Percentiles rank a stretch among this genome's conserved stretches.
phyloP scores from a whole-genome alignment of 2,329 filamentous ascomycete species.

The Monosporascus sp. region DNA sequence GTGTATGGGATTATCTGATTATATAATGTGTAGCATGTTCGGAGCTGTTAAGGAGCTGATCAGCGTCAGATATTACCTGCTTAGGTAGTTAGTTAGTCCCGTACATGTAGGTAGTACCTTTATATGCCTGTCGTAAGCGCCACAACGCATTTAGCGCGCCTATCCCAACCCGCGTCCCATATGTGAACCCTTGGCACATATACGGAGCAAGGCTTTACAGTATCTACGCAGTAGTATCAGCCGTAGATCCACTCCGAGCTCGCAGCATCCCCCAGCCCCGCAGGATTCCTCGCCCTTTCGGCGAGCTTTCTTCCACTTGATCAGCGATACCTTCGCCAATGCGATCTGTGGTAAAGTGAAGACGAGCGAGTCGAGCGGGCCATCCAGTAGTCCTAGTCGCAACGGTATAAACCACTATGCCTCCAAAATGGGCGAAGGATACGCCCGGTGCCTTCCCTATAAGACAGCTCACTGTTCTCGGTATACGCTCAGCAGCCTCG shows the following conservation, averaged over 20 bases:
- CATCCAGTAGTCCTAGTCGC: too few species aligned
- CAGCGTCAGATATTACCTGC: too few species aligned
- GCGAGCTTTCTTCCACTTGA: not conserved
- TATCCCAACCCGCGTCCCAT: not conserved
- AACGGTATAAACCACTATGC: not conserved
- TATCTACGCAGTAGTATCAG: not conserved
- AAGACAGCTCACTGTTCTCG: constrained; percentile 39
- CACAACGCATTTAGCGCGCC: not conserved
- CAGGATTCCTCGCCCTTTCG: not conserved
- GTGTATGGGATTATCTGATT: too few species aligned
- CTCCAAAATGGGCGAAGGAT: not conserved
- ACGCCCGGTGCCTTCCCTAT: constrained; percentile 32
- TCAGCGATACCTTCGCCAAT: not conserved
- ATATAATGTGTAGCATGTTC: too few species aligned
- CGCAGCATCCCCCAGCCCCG: not conserved
- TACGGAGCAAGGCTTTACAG: too few species aligned
- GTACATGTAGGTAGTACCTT: not conserved
- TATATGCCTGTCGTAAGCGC: not conserved
- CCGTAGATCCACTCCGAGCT: not conserved
- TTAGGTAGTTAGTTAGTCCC: too few species aligned
- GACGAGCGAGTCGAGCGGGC: not conserved
- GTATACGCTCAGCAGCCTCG: constrained; percentile 14
- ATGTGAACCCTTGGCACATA: not conserved
- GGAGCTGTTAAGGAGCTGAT: too few species aligned
- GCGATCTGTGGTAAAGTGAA: not conserved